Percentiles rank a stretch among this genome's conserved stretches.
Evolutionary conservation across 75 land plant species (phyloP).

Genomic region (Selaginella tamariscina): DNA sequence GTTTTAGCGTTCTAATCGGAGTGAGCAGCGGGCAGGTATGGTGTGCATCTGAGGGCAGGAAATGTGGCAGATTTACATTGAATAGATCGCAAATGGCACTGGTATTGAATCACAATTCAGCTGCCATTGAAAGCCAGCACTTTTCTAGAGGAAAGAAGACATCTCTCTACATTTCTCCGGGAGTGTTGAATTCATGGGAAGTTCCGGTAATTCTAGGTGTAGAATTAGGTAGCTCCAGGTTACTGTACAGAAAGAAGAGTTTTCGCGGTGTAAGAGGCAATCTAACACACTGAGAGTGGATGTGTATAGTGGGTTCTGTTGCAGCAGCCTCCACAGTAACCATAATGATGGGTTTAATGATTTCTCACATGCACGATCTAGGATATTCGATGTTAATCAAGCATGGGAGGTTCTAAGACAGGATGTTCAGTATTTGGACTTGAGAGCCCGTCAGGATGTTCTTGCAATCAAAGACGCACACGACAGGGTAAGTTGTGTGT

Average conservation of each 20-base stretch:
- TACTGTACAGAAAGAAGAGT: neutral
- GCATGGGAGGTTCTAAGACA: slow-evolving; percentile 74
- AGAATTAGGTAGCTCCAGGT: neutral
- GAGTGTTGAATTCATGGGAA: neutral
- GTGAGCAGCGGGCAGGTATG: neutral
- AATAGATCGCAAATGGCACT: neutral
- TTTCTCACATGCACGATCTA: slow-evolving; percentile 28
- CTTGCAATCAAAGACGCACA: slow-evolving; percentile 84
- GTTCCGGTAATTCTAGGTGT: neutral
- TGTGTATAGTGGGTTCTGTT: neutral
- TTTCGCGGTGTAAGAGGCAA: neutral
- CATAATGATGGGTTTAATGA: neutral
- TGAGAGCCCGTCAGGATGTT: slow-evolving; percentile 89
- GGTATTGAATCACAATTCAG: neutral
- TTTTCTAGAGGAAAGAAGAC: neutral
- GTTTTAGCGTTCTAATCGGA: neutral
- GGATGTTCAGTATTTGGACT: slow-evolving; percentile 82
- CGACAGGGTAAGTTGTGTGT: slow-evolving; percentile 51
- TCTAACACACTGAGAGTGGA: neutral
- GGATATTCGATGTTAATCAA: slow-evolving; percentile 56
- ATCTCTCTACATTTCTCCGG: neutral
- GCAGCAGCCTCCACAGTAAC: too few species aligned
- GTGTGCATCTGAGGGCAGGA: neutral
- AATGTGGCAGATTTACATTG: neutral
- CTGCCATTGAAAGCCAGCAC: too few species aligned